Evolutionary conservation across 495 filamentous ascomycete genomes (phyloP).

Genomic region (Aspergillus mulundensis): DNA sequence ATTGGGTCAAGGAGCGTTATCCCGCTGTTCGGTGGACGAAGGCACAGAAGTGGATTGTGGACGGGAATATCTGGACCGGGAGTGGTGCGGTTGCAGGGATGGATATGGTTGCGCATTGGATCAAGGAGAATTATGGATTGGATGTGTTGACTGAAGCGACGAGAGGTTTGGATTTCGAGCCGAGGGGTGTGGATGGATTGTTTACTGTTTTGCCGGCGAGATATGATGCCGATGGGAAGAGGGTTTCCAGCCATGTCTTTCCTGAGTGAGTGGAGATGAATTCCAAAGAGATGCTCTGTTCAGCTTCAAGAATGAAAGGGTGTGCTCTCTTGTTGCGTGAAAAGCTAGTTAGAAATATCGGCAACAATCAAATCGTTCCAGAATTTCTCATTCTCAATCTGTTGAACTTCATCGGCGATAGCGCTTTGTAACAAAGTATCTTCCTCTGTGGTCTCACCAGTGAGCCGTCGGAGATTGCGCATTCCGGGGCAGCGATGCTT

Average conservation of each 20-base stretch:
- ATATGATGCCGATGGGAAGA: neutral
- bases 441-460: neutral
- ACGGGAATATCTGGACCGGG: slow-evolving; percentile 11
- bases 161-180: slow-evolving; percentile 1
- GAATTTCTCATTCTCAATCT: neutral
- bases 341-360: too few relatives aligned
- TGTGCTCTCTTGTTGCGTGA: too few relatives aligned
- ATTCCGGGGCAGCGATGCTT: neutral
- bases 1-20: neutral
- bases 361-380: neutral
- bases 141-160: neutral
- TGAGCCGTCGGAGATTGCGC: neutral
- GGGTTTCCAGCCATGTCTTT: slow-evolving; percentile 3
- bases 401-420: neutral
- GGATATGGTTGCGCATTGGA: slow-evolving; percentile 11
- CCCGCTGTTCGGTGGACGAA: slow-evolving; percentile 5
- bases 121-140: slow-evolving; percentile 5
- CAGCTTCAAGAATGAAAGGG: too few relatives aligned
- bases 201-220: slow-evolving; percentile 3
- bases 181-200: neutral
- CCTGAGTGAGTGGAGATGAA: neutral
- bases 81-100: slow-evolving; percentile 9
- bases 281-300: too few relatives aligned
- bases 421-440: neutral
- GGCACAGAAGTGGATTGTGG: slow-evolving; percentile 5